Base-by-base conservation (phyloP, 352 stramenopile genomes). In the Globisporangium nodosum region DNA sequence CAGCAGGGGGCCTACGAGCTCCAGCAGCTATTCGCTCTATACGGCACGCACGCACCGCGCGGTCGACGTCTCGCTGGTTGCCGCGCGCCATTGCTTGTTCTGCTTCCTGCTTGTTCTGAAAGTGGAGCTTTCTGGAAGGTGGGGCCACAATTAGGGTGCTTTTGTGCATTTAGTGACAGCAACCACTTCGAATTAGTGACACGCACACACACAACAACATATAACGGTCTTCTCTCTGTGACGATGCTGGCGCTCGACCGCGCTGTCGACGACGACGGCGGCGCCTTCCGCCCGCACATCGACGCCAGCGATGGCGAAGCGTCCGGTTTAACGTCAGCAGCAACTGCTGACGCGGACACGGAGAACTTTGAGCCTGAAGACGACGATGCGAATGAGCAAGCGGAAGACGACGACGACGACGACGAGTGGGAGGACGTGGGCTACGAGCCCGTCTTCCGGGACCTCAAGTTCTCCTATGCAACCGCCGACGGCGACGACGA, bases 31-130 rank as follows among this genome's bases (percentile, higher is more conserved):
- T 15, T 13, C 31, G 31, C 31, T 35, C 31, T 35, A 35, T 9
- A 35, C 31, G 31, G 3, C 4, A 35, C 35, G n/a, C 43, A 76
- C 76, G 37, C 65, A 93, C 83, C 53, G 77, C 79, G 48, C 83
- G 83, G 54, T 93, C 83, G 45, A 60, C 60, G 55, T 93, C 83
- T 58, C 83, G 76, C 68, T 93, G 83, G 70, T 93, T 90, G n/a
- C 83, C 83, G 63, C 83, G 83, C 40, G 79, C 83, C 83, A 93
- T 91, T 15, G 35, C 39, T 31, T 45, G 13, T 42, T 15, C 31
- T 33, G 47, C n/a, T 31, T 33, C 0, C 37, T 27, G 42, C 53
- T 51, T 43, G 6, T 30, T 43, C 20, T 50, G n/a, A 30, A 49
- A 49, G n/a, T 30, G 45, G 24, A 27, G 24, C 24, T 27, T 49